Evolutionary conservation across 2,329 filamentous ascomycete species (phyloP).

Genomic region (Colletotrichum aenigma): DNA sequence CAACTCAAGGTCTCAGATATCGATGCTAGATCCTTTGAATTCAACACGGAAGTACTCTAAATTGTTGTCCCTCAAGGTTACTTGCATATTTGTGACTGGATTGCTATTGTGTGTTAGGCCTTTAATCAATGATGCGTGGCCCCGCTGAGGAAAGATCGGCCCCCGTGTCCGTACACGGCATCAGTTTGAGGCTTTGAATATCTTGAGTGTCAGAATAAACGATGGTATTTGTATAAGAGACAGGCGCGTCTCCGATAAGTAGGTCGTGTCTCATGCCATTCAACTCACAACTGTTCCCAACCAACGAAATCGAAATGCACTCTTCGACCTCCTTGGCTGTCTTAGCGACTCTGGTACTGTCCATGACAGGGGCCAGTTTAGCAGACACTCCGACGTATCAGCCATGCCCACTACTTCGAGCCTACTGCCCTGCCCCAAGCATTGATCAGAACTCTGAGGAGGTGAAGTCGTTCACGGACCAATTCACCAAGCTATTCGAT

Average conservation of each 20-base stretch:
- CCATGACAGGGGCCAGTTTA: not conserved
- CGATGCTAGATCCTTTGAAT: not conserved
- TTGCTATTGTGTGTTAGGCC: not conserved
- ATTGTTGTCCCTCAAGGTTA: not conserved
- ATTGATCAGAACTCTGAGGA: constrained; percentile 10
- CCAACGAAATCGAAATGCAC: not conserved
- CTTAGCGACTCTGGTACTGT: not conserved
- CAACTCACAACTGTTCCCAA: not conserved
- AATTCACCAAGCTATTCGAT: constrained; percentile 24
- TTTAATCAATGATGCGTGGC: not conserved
- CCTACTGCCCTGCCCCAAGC: constrained; percentile 22
- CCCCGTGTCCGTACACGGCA: not conserved
- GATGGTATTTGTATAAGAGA: not conserved
- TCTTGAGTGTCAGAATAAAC: not conserved
- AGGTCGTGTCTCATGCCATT: fast-evolving
- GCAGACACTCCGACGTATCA: constrained; percentile 9
- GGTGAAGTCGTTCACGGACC: constrained; percentile 9
- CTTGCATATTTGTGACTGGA: not conserved
- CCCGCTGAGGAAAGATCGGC: not conserved
- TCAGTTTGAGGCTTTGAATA: not conserved
- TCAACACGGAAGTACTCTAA: not conserved
- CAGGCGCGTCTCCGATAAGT: not conserved
- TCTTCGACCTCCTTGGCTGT: not conserved
- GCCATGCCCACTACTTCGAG: constrained; percentile 22
- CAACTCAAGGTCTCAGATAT: not conserved